Base-by-base conservation (phyloP, 2,329 filamentous ascomycete genomes). In the Clarireedia paspali region DNA sequence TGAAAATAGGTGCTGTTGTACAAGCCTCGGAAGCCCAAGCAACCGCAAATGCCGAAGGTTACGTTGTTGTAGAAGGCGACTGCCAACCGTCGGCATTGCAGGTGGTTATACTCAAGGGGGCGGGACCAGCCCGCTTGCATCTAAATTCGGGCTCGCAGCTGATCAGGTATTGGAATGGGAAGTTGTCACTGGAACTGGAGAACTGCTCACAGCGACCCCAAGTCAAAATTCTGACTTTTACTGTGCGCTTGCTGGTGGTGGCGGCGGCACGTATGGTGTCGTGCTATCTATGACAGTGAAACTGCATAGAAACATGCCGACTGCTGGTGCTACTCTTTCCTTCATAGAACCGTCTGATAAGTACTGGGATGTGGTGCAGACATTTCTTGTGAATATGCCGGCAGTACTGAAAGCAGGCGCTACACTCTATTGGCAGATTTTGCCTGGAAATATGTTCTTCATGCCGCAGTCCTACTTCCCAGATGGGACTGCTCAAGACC, bases 211-310 rank as follows among this genome's bases (percentile, higher is more conserved):
- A 1, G 80, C 79, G 0, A 76, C 72, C 1, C 72, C 70, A 0
- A 63, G 61, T 0, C 58, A 75, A 30, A 78, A 84, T 60, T 55
- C 70, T 0, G 82, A 85, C 49, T 70, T 86, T 2, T 85, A 81
- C 70, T 87, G 82, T 82, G 83, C 83, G 1, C 68, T 84, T 1
- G 71, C 72, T 45, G 82, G 82, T 2, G 81, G 82, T 0, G 82
- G 82, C 2, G 78, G 75, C 6, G 79, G 81, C n/a, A 83, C 75
- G 27, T 85, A 77, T 60, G 81, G 73, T 3, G 72, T 82, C 1
- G 79, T 84, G 2, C 66, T 75, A 10, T 78, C 76, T 2, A 72
- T 83, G 65, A 83, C 79, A 0, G 49, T 79, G 10, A 76, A 77
- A 56, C 75, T 78, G 0, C 71, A 80, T 62, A 72, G 74, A 0